phyloP scores from a whole-genome alignment of 2,329 filamentous ascomycete species.

The Apiospora saccharicola region DNA sequence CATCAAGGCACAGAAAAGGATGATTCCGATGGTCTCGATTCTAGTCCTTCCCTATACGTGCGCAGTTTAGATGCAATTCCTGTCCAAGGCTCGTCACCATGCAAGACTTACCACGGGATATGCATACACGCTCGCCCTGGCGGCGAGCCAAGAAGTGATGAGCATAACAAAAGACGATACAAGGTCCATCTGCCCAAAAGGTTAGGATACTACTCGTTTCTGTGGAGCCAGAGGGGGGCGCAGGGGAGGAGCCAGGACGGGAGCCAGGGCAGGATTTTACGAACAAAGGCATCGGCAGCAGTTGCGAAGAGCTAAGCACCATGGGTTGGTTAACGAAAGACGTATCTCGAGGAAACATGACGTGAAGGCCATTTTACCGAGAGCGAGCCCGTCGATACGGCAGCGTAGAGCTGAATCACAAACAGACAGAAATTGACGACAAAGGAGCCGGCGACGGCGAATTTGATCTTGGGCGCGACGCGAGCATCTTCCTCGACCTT shows the following conservation, averaged over 20 bases:
- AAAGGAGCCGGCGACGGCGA: conserved; percentile 61
- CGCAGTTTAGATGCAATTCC: conserved; percentile 26
- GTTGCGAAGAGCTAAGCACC: conserved; percentile 62
- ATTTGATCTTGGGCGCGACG: conserved; percentile 59
- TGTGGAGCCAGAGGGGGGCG: background rate
- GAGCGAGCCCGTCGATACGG: conserved; percentile 64
- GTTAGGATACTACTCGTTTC: conserved; percentile 1
- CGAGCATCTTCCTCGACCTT: conserved; percentile 58
- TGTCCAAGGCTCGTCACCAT: conserved; percentile 25
- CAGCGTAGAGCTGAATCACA: conserved; percentile 65
- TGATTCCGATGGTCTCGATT: conserved; percentile 70
- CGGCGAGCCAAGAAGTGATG: conserved; percentile 65
- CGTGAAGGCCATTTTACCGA: conserved; percentile 46
- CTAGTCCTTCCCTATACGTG: conserved; percentile 59
- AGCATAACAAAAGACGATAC: conserved; percentile 70
- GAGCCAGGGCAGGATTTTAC: conserved; percentile 34
- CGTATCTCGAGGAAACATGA: conserved; percentile 28
- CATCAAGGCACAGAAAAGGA: conserved; percentile 72
- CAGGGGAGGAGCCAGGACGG: too few relatives aligned
- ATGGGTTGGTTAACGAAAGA: conserved; percentile 35
- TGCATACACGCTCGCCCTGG: conserved; percentile 65
- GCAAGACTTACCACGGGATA: conserved; percentile 60
- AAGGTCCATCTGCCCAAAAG: conserved; percentile 59
- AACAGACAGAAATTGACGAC: conserved; percentile 61
- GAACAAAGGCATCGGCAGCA: conserved; percentile 68